Evolutionary conservation across 192 early-diverging fungal genomes (phyloP).

Genomic region (Coemansia sp.): DNA sequence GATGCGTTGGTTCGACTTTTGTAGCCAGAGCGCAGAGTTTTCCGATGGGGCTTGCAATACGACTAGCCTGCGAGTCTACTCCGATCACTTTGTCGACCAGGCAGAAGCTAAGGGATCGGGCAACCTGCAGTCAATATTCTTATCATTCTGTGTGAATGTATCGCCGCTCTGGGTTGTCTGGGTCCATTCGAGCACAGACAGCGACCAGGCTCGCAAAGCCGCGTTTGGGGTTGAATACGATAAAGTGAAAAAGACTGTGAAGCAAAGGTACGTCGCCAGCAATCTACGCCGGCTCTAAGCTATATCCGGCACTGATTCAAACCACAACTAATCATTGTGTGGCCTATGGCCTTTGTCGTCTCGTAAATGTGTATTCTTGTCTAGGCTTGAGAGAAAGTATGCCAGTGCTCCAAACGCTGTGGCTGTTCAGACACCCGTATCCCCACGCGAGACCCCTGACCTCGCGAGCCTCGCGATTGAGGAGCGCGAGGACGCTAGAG

Average conservation of each 20-base stretch:
- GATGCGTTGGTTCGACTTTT: not conserved
- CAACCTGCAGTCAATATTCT: not conserved
- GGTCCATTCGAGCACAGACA: not conserved
- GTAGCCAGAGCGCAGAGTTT: not conserved
- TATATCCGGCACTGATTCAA: not conserved
- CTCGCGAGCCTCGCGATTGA: not conserved
- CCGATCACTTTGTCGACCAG: not conserved
- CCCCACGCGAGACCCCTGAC: not conserved
- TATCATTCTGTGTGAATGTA: not conserved
- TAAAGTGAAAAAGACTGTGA: not conserved
- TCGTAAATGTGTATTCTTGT: not conserved
- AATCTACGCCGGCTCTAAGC: not conserved
- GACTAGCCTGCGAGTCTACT: not conserved
- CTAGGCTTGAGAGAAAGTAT: not conserved
- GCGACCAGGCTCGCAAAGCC: not conserved
- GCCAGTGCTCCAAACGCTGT: not conserved
- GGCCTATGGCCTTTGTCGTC: not conserved
- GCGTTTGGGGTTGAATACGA: not conserved
- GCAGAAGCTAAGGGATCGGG: not conserved
- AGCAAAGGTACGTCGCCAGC: not conserved
- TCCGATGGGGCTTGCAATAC: not conserved
- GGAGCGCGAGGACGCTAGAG: not conserved
- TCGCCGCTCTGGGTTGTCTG: slow-evolving; percentile 26
- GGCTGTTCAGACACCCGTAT: not conserved
- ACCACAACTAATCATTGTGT: not conserved